A percentile compares a stretch with the other conserved stretches of the same genome.
These are phyloP conservation scores for Trichophyton mentagrophytes DNA, from an alignment of 2,329 filamentous ascomycete genomes.

Conservation along the genomic window DNA sequence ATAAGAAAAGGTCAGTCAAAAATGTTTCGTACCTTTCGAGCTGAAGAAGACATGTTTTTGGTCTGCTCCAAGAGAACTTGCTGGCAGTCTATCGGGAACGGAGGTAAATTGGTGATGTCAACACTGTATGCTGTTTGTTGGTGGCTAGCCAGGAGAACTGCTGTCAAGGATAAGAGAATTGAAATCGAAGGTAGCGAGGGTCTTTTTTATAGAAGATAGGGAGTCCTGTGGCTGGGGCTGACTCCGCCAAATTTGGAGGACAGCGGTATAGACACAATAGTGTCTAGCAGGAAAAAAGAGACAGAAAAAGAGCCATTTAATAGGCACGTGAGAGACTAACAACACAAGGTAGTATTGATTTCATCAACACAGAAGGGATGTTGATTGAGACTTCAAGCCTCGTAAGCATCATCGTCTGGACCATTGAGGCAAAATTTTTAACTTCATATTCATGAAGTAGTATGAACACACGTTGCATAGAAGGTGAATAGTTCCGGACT, in stretches of 20 bases:
- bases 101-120: background rate
- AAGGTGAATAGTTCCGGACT: background rate
- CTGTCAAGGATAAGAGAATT: background rate
- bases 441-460: background rate
- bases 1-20: background rate
- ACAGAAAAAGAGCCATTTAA: background rate
- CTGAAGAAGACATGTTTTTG: background rate
- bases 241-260: background rate
- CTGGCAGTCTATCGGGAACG: background rate
- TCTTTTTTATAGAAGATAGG: background rate
- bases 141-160: background rate
- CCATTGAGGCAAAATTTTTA: background rate
- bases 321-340: background rate
- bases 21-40: background rate
- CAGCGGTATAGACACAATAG: background rate
- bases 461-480: background rate
- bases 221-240: background rate
- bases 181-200: background rate
- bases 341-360: background rate
- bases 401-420: background rate
- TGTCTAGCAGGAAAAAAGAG: background rate
- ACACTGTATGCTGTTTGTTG: background rate
- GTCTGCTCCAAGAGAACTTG: background rate
- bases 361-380: background rate
- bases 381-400: background rate